A percentile compares a stretch with the other conserved stretches of the same genome.
Conservation (phyloP, 176 grass and related monocot genomes). For the Elymus sibiricus region DNA sequence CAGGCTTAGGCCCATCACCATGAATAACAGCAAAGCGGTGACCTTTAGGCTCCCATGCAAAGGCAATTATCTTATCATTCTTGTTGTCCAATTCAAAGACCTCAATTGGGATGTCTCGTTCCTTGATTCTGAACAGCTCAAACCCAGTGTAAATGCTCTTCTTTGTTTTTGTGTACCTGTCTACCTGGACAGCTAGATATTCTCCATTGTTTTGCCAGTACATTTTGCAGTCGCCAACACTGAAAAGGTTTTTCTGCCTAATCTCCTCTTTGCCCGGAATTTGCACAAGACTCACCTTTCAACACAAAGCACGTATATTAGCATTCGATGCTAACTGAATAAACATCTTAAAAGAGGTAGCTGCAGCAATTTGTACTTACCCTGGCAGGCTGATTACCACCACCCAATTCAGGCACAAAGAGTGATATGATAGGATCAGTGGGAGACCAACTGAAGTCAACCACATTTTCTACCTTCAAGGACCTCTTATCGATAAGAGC, state of each 20-base stretch:
- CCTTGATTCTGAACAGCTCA: constrained; percentile 89
- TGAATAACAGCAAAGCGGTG: constrained; percentile 92
- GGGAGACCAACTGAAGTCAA: constrained; percentile 86
- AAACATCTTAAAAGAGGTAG: neutral
- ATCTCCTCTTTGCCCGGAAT: constrained; percentile 82
- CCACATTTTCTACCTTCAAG: constrained; percentile 82
- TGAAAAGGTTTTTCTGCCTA: constrained; percentile 88
- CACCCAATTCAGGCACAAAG: constrained; percentile 84
- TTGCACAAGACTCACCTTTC: constrained; percentile 83
- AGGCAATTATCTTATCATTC: constrained; percentile 94
- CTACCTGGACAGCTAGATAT: constrained; percentile 90
- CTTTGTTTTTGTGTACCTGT: constrained; percentile 93
- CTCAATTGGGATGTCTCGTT: constrained; percentile 92
- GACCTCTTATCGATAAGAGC: constrained; percentile 68
- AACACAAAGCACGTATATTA: constrained; percentile 8
- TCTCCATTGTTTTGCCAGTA: constrained; percentile 91
- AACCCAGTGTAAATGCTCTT: constrained; percentile 84
- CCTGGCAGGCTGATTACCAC: constrained; percentile 89
- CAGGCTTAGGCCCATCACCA: constrained; percentile 48
- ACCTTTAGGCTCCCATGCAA: constrained; percentile 91
- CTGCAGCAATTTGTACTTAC: constrained; percentile 33
- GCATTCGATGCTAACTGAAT: neutral
- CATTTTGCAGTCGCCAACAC: constrained; percentile 78
- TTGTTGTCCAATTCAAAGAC: constrained; percentile 91
- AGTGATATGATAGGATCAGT: constrained; percentile 72